Evolutionary conservation across 169 alveolate species (phyloP), one percentile per base, ranked within the genome.

Genomic region (Cryptosporidium muris): DNA sequence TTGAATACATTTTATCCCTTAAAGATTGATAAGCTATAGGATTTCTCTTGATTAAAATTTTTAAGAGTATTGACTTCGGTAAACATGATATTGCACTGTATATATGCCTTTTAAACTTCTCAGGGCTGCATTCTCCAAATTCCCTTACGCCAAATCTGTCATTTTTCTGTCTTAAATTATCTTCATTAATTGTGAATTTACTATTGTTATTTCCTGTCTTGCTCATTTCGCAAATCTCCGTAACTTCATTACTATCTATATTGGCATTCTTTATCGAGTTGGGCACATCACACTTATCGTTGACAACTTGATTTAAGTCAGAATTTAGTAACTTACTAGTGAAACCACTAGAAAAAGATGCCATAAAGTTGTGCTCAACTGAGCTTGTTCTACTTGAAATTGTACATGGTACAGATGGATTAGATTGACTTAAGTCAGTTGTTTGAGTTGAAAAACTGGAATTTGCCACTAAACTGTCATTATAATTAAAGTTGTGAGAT

Each of bases 71-170:
- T 45, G 40, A 11, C 25, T 1, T 74, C 3, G 85, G 85, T 34
- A 74, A 63, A 25, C 85, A 74, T 14, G 85, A 74, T 12, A 74
- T 74, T 25, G 85, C 85, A 11, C 74, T 49, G 48, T 74, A 74
- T 34, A 74, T 43, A 54, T 74, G 6, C 67, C 54, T 43, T 14
- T 60, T 74, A 47, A 74, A 74, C 8, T 60, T 60, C 25, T 58
- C 85, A 25, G 60, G 14, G 12, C 48, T 11, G 14, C 7, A 43
- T 34, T 48, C 45, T 16, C 38, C 56, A 51, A 12, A 12, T 49
- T 49, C 54, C 8, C 12, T 9, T 49, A 0, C 54, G 54, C 54
- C 12, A 49, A 49, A 8, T 12, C 8, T 16, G 25, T 60, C n/a
- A 16, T 14, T 36, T 25, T 4, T n/a, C 4, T n/a, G 11, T 60